A percentile compares a stretch with the other conserved stretches of the same genome.
These are phyloP conservation scores for Fragaria ananassa DNA, from an alignment of 306 rosid genomes.

Conservation along the genomic window DNA sequence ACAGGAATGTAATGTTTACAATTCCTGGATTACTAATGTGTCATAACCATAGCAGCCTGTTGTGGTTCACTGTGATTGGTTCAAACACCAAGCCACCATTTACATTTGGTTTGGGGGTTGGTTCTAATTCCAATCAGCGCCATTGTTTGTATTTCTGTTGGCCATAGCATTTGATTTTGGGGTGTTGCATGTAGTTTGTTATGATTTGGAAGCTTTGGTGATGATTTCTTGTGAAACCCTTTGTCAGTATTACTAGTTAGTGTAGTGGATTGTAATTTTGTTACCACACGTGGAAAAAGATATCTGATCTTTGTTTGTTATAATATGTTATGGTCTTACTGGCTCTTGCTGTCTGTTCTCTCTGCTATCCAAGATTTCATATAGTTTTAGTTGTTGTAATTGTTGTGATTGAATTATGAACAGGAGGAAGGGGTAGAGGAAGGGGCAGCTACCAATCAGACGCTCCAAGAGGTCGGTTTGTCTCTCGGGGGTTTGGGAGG, in stretches of 20 bases:
- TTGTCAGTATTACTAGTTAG: not conserved
- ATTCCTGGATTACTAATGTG: not conserved
- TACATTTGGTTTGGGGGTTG: not conserved
- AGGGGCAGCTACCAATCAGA: constrained; percentile 71
- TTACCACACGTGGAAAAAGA: not conserved
- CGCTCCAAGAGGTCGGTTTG: constrained; percentile 61
- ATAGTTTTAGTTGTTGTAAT: not conserved
- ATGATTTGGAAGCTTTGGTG: not conserved
- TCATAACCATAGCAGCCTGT: not conserved
- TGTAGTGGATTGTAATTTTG: not conserved
- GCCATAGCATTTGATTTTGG: not conserved
- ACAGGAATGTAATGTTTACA: not conserved
- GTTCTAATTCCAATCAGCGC: not conserved
- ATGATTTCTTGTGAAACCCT: not conserved
- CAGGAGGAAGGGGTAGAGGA: constrained; percentile 98
- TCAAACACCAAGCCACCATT: not conserved
- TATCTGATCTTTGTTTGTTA: not conserved
- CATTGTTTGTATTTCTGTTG: not conserved
- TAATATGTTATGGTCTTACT: not conserved
- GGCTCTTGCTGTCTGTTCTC: constrained; percentile 2
- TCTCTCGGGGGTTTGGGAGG: constrained; percentile 51
- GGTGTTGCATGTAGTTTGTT: not conserved
- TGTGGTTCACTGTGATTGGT: constrained; percentile 3
- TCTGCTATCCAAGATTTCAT: not conserved
- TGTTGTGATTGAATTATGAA: constrained; percentile 22